Evolutionary conservation across 306 rosid species (phyloP).

Genomic region (Comarum palustre): DNA sequence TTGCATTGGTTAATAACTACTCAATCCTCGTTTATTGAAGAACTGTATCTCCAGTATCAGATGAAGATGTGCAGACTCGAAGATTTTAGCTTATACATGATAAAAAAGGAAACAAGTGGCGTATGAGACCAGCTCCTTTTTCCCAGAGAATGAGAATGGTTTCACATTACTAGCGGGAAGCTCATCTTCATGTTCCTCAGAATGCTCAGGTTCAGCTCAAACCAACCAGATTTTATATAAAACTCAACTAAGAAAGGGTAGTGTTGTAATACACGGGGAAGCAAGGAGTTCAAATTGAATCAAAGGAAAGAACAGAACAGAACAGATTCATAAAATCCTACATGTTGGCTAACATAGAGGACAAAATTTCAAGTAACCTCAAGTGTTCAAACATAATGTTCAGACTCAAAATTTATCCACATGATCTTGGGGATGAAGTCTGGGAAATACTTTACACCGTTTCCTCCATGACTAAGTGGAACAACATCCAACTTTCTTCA

Average conservation of each 20-base stretch:
- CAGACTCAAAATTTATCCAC: constrained; percentile 27
- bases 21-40: too few species aligned
- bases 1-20: too few species aligned
- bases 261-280: constrained; percentile 22
- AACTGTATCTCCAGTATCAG: not conserved
- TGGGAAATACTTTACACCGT: constrained; percentile 14
- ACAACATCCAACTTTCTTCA: constrained; percentile 68
- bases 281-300: constrained; percentile 21
- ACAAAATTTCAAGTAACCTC: constrained; percentile 21
- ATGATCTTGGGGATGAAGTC: constrained; percentile 31
- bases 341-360: constrained; percentile 25
- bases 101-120: not conserved
- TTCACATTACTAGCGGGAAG: not conserved
- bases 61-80: not conserved
- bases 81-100: not conserved
- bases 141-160: not conserved
- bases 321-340: constrained; percentile 26
- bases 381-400: constrained; percentile 27
- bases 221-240: constrained; percentile 2
- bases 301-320: constrained; percentile 14
- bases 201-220: not conserved
- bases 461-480: constrained; percentile 33
- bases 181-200: not conserved
- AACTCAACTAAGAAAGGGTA: constrained; percentile 12
- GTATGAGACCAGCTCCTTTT: not conserved